A percentile compares a stretch with the other conserved stretches of the same genome.
Conservation (phyloP, 2,329 filamentous ascomycete genomes). For the Arachnomyces sp. region DNA sequence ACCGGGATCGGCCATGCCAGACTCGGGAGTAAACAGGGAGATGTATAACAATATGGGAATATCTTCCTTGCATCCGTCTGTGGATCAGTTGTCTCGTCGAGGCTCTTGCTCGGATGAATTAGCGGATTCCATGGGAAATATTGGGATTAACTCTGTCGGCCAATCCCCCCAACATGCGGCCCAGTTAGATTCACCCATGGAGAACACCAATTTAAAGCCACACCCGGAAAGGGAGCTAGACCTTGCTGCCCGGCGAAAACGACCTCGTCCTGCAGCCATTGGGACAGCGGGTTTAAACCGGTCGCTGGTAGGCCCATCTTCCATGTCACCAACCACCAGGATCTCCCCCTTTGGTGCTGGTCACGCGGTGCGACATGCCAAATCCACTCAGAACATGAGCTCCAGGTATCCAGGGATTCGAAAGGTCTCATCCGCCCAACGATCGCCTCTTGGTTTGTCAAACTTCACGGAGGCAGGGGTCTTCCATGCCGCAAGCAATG, state of each 20-base stretch:
- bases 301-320: constrained; percentile 30
- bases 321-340: constrained; percentile 35
- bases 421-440: constrained; percentile 38
- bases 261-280: constrained; percentile 40
- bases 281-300: constrained; percentile 34
- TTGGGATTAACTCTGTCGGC: constrained; percentile 26
- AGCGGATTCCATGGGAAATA: constrained; percentile 25
- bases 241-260: constrained; percentile 39
- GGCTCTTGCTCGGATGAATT: constrained; percentile 30
- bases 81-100: constrained; percentile 22
- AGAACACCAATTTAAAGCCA: constrained; percentile 13
- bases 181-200: constrained; percentile 1
- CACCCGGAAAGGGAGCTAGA: constrained; percentile 36
- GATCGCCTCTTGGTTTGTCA: constrained; percentile 40
- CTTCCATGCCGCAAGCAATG: constrained; percentile 24
- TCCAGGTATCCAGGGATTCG: constrained; percentile 39
- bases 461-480: constrained; percentile 38
- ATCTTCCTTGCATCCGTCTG: constrained; percentile 23
- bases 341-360: constrained; percentile 24
- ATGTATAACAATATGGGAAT: constrained; percentile 27
- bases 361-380: constrained; percentile 39
- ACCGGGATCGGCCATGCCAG: constrained; percentile 14
- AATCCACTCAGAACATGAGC: constrained; percentile 35
- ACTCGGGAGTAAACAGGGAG: constrained; percentile 18
- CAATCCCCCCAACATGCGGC: constrained; percentile 8